Base-by-base conservation (phyloP, 345 rosid species). In the Carallia brachiata region DNA sequence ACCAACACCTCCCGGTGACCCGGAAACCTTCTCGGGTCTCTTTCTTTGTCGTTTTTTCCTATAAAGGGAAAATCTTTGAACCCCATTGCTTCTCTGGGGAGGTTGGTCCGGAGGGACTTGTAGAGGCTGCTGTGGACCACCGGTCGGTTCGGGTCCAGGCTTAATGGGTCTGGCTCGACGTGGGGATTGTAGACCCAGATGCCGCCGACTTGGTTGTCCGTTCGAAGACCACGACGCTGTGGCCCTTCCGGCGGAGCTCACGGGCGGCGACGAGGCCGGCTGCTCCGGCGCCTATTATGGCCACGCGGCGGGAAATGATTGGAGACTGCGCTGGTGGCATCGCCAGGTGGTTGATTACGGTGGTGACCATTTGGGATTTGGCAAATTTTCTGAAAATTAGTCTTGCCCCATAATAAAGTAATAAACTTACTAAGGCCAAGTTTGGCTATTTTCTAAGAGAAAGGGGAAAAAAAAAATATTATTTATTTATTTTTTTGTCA, bases 11-110 rank as follows among this genome's bases (percentile, higher is more conserved):
- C 97, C 56, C 56, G 18, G 40, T 91, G 97, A 50, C 86, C 81
- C 28, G 98, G 97, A 36, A 74, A 87, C 80, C 92, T 79, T 82
- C 98, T 90, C 65, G 79, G 77, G 59, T 94, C 97, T 52, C 85
- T 67, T 0, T 73, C 64, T 69, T 71, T 61, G 0, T 71, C 83
- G 2, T 71, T 40, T 32, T 75, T 67, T 66, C 68, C 6, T 30
- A 83, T 68, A 68, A 91, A 91, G 30, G 97, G 98, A 70, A 73
- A 94, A 58, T 87, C 96, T 13, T 37, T 64, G 75, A 77, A 92
- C 30, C 99, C 99, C 97, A 94, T 94, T 17, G 70, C 77, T 74
- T 94, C 97, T 44, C 99, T 82, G 0, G 99, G 92, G 7, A 94
- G 86, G 73, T 91, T 94, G 47, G 96, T 91, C 19, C 99, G 92